Evolutionary conservation across 805 yeast species (phyloP).

Genomic region (Candida taoyuanica): DNA sequence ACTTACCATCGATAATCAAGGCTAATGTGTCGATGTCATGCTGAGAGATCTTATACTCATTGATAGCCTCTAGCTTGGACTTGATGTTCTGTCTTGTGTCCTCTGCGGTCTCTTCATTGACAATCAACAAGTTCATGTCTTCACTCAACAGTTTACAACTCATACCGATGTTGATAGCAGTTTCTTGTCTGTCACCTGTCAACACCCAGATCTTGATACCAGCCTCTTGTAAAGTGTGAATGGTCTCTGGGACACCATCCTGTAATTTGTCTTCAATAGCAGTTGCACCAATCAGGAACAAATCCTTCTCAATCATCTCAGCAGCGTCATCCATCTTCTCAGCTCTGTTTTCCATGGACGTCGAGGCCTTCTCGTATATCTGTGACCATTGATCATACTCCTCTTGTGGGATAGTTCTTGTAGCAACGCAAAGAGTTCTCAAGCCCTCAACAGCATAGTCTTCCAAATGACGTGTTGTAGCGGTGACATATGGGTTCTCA

Average conservation of each 20-base stretch:
- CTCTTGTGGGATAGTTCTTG: conserved; percentile 69
- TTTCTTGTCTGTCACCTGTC: conserved; percentile 98
- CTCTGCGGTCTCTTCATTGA: conserved; percentile 79
- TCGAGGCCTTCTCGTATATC: conserved; percentile 72
- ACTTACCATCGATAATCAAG: conserved; percentile 89
- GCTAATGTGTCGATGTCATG: conserved; percentile 80
- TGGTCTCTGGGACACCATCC: conserved; percentile 98
- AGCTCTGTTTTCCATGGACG: conserved; percentile 70
- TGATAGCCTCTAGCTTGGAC: conserved; percentile 72
- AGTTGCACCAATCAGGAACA: conserved; percentile 88
- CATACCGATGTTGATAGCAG: conserved; percentile 98
- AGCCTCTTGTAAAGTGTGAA: conserved; percentile 90
- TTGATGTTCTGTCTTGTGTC: conserved; percentile 70
- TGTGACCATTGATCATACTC: conserved; percentile 73
- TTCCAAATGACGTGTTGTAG: conserved; percentile 83
- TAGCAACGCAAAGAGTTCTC: conserved; percentile 90
- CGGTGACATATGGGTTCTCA: conserved; percentile 73
- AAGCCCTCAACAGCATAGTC: conserved; percentile 96
- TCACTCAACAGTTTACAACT: conserved; percentile 91
- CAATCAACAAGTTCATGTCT: conserved; percentile 88
- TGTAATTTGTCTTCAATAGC: conserved; percentile 98
- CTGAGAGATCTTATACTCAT: conserved; percentile 56
- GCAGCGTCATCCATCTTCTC: conserved; percentile 84
- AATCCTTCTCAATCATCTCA: conserved; percentile 74
- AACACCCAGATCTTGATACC: conserved; percentile 97